Base-by-base conservation (phyloP, 148 eudicot genomes). In the Cornus controversa region DNA sequence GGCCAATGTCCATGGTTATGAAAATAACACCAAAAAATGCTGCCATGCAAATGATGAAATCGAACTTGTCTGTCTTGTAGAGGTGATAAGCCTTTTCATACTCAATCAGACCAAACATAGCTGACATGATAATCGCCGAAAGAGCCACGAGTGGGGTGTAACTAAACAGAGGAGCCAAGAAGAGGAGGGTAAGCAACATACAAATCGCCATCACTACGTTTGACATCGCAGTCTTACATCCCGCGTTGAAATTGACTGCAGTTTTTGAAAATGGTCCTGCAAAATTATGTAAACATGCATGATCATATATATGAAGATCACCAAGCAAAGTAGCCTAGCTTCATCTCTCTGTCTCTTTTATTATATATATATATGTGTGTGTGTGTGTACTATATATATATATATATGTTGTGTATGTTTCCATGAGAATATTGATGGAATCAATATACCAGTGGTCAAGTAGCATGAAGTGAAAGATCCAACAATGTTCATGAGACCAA, bases 241-340 rank as follows among this genome's bases (percentile, higher is more conserved):
- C 99, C 0, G 99, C 94, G 14, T 88, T 93, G 78, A 74, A 82
- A 66, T 96, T 96, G 36, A 96, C 99, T 1, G 99, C 99, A 0
- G 99, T 91, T 80, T 89, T 90, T 10, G 99, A 96, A 83, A 96
- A 96, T 31, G 99, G 99, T 65, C 99, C 98, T 92, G 79, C 83
- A 81, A 45, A 45, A 8, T 45, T 42, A 42, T 3, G 1, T 2
- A 31, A 0, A 31, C 34, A 31, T 31, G 34, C 2, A 2, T 31
- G 34, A 45, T 45, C 50, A 5, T 45, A 8, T 1, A 7, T 1
- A 42, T 1, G 11, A 42, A 45, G 13, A 45, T 45, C 13, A 2
- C 0, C 7, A 45, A 45, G 4, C 1, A 5, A 5, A 45, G 13
- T 3, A 45, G 8, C 8, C 13, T 45, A 7, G 34, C n/a, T n/a